A percentile compares a stretch with the other conserved stretches of the same genome.
These are phyloP conservation scores for Parastagonospora nodorum DNA, from an alignment of 2,329 filamentous ascomycete genomes.

Conservation along the genomic window DNA sequence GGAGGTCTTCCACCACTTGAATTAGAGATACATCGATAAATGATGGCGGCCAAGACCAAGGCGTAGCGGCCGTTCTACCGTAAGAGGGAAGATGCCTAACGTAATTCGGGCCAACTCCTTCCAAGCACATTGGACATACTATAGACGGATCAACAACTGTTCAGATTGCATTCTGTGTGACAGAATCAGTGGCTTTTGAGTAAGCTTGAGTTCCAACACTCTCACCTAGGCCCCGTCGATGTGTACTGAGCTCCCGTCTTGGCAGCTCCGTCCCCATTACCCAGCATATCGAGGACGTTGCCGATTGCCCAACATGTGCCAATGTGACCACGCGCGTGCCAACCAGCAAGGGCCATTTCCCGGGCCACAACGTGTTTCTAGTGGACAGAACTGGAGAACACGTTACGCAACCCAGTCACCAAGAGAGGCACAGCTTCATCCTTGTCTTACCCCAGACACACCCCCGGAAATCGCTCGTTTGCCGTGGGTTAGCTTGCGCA, in stretches of 20 bases:
- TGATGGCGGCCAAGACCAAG: too few relatives aligned
- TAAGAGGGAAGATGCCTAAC: too few relatives aligned
- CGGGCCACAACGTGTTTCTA: slow-evolving; percentile 2
- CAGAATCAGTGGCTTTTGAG: too few relatives aligned
- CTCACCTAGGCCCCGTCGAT: too few relatives aligned
- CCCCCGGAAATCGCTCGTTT: slow-evolving; percentile 22
- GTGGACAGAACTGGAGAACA: slow-evolving; percentile 8
- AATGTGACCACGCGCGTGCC: slow-evolving; percentile 8
- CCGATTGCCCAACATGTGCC: not conserved
- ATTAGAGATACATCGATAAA: too few relatives aligned
- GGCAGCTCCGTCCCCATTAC: not conserved
- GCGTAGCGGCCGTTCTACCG: too few relatives aligned
- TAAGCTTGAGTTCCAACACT: too few relatives aligned
- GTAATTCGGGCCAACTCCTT: too few relatives aligned
- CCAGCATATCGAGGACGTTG: not conserved
- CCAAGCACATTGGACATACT: too few relatives aligned
- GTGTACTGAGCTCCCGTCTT: not conserved
- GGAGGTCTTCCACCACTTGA: too few relatives aligned
- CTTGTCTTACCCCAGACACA: slow-evolving; percentile 32
- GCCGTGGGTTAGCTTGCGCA: slow-evolving; percentile 19
- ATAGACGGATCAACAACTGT: too few relatives aligned
- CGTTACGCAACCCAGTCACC: slow-evolving; percentile 4
- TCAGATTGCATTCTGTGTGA: too few relatives aligned
- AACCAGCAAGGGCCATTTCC: not conserved
- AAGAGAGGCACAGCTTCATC: slow-evolving; percentile 16